These are phyloP conservation scores for Globisporangium viniferum DNA, from an alignment of 352 stramenopile genomes.

Conservation along the genomic window DNA sequence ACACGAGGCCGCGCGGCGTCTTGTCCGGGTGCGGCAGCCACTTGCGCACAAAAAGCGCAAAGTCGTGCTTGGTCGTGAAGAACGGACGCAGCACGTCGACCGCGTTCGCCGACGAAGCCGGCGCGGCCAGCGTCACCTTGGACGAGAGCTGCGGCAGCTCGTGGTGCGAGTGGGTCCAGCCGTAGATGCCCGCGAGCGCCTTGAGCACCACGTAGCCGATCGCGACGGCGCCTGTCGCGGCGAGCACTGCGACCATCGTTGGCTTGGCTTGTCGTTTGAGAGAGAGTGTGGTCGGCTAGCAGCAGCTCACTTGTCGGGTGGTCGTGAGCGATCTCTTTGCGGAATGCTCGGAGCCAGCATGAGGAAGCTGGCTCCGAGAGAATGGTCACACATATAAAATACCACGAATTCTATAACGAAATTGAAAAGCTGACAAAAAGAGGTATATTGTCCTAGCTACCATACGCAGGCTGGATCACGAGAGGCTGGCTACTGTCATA, in stretches of 20 bases:
- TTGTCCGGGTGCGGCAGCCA: slow-evolving; percentile 32
- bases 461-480: too few species aligned
- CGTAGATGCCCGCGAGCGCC: slow-evolving; percentile 4
- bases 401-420: too few species aligned
- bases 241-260: not conserved
- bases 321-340: not conserved
- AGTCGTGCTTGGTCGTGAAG: slow-evolving; percentile 34
- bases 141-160: slow-evolving; percentile 17
- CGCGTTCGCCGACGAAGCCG: not conserved
- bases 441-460: too few species aligned
- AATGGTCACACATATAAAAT: too few species aligned
- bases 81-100: slow-evolving; percentile 23
- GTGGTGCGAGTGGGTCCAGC: slow-evolving; percentile 15
- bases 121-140: not conserved
- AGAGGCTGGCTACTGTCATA: too few species aligned
- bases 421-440: too few species aligned
- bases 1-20: slow-evolving; percentile 33
- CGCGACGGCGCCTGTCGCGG: not conserved
- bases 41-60: slow-evolving; percentile 44
- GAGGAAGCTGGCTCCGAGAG: too few species aligned
- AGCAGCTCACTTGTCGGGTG: not conserved
- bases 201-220: not conserved
- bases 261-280: not conserved
- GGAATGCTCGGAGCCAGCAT: not conserved
- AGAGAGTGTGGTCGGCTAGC: not conserved